phyloP scores from a whole-genome alignment of 169 alveolate genomes.

The Eimeria necatrix region DNA sequence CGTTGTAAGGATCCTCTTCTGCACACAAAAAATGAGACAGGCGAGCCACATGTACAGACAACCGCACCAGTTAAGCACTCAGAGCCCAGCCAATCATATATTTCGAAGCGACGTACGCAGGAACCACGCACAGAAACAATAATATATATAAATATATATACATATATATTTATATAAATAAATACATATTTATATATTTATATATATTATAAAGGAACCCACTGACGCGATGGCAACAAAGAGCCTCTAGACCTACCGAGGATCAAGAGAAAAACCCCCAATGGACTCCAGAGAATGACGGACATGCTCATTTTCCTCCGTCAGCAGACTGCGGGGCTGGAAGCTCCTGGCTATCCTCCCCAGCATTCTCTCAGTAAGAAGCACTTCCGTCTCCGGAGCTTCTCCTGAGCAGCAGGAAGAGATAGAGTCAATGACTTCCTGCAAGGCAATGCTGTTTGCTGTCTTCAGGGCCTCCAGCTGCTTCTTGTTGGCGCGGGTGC shows the following conservation, averaged over 20 bases:
- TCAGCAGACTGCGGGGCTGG: background rate
- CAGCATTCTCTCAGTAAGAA: slow-evolving; percentile 56
- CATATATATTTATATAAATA: background rate
- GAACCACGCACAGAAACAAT: background rate
- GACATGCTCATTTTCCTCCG: slow-evolving; percentile 48
- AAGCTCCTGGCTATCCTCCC: slow-evolving; percentile 67
- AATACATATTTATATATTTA: background rate
- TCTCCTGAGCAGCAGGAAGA: slow-evolving; percentile 69
- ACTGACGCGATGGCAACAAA: no score
- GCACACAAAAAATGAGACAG: background rate
- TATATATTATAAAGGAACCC: no score
- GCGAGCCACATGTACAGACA: background rate
- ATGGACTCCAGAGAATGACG: slow-evolving; percentile 42
- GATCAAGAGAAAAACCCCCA: slow-evolving; percentile 35
- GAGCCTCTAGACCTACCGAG: background rate
- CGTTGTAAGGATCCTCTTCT: slow-evolving; percentile 23
- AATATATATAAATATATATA: no score
- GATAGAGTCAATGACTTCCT: slow-evolving; percentile 51
- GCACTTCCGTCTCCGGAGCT: slow-evolving; percentile 67
- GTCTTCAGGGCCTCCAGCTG: slow-evolving; percentile 58
- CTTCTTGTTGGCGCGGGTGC: slow-evolving; percentile 24
- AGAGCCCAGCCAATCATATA: background rate
- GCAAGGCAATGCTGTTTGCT: slow-evolving; percentile 50
- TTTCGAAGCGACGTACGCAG: background rate
- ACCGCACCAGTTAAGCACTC: background rate